Evolutionary conservation across 2,329 filamentous ascomycete species (phyloP).

Genomic region (Colletotrichum caudatum): DNA sequence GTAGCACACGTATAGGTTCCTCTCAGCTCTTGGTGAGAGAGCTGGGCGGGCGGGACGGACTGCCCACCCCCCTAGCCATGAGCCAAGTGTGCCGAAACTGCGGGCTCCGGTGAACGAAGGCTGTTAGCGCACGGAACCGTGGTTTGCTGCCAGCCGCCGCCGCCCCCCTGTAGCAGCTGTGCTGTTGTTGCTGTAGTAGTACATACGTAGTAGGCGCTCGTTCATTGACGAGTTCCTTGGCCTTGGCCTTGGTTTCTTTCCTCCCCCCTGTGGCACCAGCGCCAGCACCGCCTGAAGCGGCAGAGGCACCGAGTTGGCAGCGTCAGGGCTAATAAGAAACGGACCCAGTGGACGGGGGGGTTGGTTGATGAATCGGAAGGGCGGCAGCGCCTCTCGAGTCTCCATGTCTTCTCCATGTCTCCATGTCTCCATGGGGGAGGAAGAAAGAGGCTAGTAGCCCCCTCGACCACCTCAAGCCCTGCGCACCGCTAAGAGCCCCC

Average conservation of each 20-base stretch:
- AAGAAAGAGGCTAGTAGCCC: slow-evolving; percentile 16
- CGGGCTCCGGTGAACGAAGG: slow-evolving; percentile 22
- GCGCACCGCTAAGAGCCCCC: slow-evolving; percentile 29
- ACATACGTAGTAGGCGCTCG: background rate
- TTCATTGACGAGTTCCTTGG: background rate
- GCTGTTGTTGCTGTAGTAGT: no score
- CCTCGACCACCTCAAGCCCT: slow-evolving; percentile 17
- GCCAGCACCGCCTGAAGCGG: slow-evolving; percentile 30
- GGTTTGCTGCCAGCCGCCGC: background rate
- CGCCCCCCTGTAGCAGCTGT: slow-evolving; percentile 12
- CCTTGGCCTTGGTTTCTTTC: background rate
- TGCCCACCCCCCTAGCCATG: slow-evolving; percentile 4
- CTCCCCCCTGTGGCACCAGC: slow-evolving; percentile 27
- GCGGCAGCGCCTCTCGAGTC: no score
- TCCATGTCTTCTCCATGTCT: background rate
- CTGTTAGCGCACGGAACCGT: slow-evolving; percentile 32
- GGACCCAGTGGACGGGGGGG: slow-evolving; percentile 19
- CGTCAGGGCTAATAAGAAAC: slow-evolving; percentile 13
- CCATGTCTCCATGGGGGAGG: background rate
- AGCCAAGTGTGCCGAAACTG: slow-evolving; percentile 37
- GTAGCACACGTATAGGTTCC: background rate
- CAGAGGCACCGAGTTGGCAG: slow-evolving; percentile 19
- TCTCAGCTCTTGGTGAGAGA: background rate
- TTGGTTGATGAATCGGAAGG: background rate
- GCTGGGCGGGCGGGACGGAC: no score